Base-by-base conservation (phyloP, 2,329 filamentous ascomycete species). In the Akanthomyces muscarius region DNA sequence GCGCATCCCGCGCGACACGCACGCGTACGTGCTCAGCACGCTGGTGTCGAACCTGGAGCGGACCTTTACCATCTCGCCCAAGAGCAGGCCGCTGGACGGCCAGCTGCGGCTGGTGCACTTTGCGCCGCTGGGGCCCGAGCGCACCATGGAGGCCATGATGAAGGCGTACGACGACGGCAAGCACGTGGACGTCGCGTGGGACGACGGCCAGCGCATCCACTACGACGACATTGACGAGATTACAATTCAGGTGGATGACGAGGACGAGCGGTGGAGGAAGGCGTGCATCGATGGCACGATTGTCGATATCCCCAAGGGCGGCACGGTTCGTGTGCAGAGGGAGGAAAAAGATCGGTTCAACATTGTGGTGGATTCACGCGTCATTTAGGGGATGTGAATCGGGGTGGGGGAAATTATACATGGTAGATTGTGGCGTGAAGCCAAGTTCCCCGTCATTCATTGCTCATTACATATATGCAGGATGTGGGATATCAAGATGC, bases 221-320 rank as follows among this genome's bases (percentile, higher is more conserved):
- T 97, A 97, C 72, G 84, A 89, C 21, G 82, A 85, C 61, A 81
- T 95, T 7, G 84, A 89, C 2, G 84, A 84, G 58, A 68, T 97
- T 21, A 80, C 77, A 63, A 86, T 97, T 53, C 81, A 84, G 18
- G 86, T 91, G 42, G 66, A 78, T 1, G 90, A 95, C 70, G 78
- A 84, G 18, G 86, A 91, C n/a, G 79, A 78, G 52, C 80, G 86
- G 59, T 97, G 92, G 92, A 82, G 94, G 65, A 86, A 93, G 70
- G 84, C 96, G 16, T 98, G 94, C 73, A 81, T 98, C n/a, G 94
- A 98, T 74, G 94, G 94, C 3, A 92, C 89, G 60, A 96, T 96
- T 69, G 85, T 97, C 3, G 83, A 85, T 64, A 77, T 97, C 0
- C 88, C 89, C 23, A 73, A 80, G 58, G 86, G 83, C 2, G 92